Evolutionary conservation across 768 basidiomycete genomes (phyloP).

Genomic region (Podaxis sp.): DNA sequence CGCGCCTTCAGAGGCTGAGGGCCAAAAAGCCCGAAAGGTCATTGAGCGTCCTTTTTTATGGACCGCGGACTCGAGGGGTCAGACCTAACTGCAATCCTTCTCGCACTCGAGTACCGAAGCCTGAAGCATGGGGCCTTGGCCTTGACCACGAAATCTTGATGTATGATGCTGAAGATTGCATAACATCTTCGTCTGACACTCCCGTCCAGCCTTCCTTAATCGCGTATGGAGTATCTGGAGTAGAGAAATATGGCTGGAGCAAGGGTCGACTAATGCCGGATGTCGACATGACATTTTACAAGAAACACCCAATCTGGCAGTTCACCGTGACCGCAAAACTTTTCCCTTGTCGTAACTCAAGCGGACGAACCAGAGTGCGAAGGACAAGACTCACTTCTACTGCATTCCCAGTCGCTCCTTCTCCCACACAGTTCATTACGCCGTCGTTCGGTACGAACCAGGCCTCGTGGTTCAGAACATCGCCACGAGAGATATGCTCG

Average conservation of each 20-base stretch:
- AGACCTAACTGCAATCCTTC: not conserved
- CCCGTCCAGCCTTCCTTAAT: not conserved
- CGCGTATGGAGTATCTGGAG: no score
- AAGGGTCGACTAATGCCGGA: no score
- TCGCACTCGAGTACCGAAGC: not conserved
- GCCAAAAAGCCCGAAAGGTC: not conserved
- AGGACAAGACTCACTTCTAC: constrained; percentile 2
- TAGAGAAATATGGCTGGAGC: no score
- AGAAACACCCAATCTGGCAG: not conserved
- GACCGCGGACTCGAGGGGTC: not conserved
- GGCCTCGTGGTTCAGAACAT: not conserved
- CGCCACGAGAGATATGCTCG: constrained; percentile 1
- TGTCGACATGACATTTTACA: not conserved
- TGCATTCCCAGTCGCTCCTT: constrained; percentile 1
- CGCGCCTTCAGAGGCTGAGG: not conserved
- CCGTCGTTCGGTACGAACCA: not conserved
- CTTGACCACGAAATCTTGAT: not conserved
- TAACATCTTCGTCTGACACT: not conserved
- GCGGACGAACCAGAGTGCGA: not conserved
- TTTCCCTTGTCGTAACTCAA: not conserved
- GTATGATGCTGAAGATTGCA: not conserved
- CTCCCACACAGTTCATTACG: not conserved
- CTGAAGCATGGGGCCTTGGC: not conserved
- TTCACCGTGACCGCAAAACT: constrained; percentile 3
- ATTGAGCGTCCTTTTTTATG: not conserved